phyloP scores from a whole-genome alignment of 1,284 basidiomycete species.

The Malassezia dermatis region DNA sequence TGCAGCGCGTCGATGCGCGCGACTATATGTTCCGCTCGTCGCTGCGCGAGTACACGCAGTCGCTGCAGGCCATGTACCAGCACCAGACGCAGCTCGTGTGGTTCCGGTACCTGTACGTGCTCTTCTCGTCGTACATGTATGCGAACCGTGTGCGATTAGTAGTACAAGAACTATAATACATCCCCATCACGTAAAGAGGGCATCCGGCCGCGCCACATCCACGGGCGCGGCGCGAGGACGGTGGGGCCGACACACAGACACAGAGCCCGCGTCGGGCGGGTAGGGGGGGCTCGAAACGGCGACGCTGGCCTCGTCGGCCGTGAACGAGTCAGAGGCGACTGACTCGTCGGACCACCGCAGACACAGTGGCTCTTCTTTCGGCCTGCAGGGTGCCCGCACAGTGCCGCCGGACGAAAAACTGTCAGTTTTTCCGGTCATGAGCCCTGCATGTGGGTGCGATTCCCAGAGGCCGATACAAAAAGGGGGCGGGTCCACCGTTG shows the following conservation, averaged over 20 bases:
- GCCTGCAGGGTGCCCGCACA: neutral
- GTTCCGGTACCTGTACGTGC: constrained; percentile 41
- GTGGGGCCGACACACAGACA: neutral
- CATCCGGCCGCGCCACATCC: neutral
- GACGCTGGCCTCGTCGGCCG: neutral
- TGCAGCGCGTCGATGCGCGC: neutral
- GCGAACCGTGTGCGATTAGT: constrained; percentile 11
- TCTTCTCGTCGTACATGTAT: constrained; percentile 36
- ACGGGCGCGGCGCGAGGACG: neutral
- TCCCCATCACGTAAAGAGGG: neutral
- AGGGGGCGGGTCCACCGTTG: neutral
- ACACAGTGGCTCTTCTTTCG: neutral
- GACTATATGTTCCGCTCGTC: neutral
- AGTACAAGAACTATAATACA: neutral
- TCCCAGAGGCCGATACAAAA: neutral
- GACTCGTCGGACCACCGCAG: neutral
- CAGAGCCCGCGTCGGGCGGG: neutral
- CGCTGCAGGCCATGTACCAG: constrained; percentile 30
- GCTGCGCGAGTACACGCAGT: constrained; percentile 19
- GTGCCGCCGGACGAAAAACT: neutral
- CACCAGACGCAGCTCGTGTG: constrained; percentile 41
- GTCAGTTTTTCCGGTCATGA: neutral
- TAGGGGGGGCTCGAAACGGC: neutral
- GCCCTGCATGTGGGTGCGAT: constrained; percentile 1
- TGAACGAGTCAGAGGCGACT: neutral